Base-by-base conservation (phyloP, 75 land plant species). In the Cryptomeria japonica region DNA sequence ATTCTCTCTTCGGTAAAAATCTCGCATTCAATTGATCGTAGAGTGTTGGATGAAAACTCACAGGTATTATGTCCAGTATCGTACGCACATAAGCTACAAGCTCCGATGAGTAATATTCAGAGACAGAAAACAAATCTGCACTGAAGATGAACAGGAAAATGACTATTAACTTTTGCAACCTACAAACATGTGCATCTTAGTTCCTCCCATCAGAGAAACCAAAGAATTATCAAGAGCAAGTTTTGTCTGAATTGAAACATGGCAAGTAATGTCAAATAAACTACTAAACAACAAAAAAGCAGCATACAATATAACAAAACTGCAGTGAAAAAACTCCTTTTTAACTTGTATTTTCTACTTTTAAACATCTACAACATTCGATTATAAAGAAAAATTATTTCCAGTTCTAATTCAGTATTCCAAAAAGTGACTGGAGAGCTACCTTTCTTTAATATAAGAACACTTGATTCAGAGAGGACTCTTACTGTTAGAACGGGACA, bases 81-180 rank as follows among this genome's bases (percentile, higher is more conserved):
- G 73, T 90, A 16, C 91, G 91, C 68, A 91, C 92, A 77, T 91
- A 91, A 85, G 86, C 86, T 22, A 91, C 91, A 28, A 91, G 80
- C 88, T 91, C 92, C 19, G 92, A 91, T 49, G 92, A 91, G 77
- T 91, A 91, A 79, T 90, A 91, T 77, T 91, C 92, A 61, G 92
- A 91, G 34, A 91, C 91, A 58, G 91, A 91, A 75, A 85, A 86
- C 18, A 91, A 86, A 49, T 91, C 92, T 87, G 84, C 87, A 87
- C 92, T 91, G 89, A 58, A 87, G 44, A 46, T 34, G 58, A 39
- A 19, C 32, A 41, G 42, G 70, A 36, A n/a, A 68, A 55, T 19
- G 32, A 28, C 85, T 80, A 42, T 72, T 84, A 87, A 36, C 9
- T 84, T 85, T 38, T 72, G 80, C 39, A 34, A 34, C 12, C 38